These are phyloP conservation scores for Leishmania guyanensis DNA, from an alignment of 208 protist genomes.

Conservation along the genomic window DNA sequence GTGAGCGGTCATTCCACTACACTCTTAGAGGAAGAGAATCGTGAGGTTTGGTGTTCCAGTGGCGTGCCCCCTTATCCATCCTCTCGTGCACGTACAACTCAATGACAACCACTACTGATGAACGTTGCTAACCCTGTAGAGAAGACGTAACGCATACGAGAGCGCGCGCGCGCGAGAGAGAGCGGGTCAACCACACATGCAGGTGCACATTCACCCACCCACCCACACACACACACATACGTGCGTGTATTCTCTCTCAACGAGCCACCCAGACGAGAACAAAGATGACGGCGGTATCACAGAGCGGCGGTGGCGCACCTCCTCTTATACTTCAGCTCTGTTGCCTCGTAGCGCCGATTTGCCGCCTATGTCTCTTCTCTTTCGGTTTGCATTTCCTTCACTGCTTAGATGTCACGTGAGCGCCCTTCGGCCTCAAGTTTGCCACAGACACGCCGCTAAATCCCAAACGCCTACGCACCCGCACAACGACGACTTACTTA, in stretches of 20 bases:
- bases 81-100: neutral
- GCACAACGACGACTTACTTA: constrained; percentile 8
- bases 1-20: neutral
- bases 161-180: neutral
- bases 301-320: neutral
- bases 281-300: neutral
- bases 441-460: neutral
- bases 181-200: neutral
- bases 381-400: neutral
- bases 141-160: neutral
- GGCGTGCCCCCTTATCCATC: neutral
- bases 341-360: neutral
- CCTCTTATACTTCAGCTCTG: neutral
- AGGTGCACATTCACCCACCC: neutral
- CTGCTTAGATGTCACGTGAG: neutral
- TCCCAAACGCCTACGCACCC: neutral
- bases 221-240: neutral
- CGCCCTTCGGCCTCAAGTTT: neutral
- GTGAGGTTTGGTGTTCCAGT: neutral
- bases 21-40: neutral
- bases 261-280: neutral
- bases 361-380: neutral
- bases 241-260: neutral
- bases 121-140: neutral
- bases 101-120: neutral